These are phyloP conservation scores for Penicillium antarcticum DNA, from an alignment of 495 filamentous ascomycete genomes.

Conservation along the genomic window DNA sequence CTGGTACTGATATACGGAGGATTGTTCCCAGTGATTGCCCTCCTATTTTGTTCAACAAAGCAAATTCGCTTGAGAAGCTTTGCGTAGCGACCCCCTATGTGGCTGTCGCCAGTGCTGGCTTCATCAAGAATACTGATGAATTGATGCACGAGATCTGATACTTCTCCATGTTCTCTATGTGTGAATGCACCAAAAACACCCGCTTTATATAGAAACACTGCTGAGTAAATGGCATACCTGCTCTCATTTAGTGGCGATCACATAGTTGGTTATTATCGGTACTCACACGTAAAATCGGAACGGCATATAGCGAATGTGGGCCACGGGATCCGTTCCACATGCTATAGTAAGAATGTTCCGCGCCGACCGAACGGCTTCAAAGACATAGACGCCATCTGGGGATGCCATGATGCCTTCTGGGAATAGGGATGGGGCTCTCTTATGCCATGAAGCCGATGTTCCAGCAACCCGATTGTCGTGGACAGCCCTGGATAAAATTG, in stretches of 20 bases:
- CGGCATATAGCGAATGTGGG: slow-evolving; percentile 4
- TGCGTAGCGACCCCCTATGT: slow-evolving; percentile 1
- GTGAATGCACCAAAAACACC: not conserved
- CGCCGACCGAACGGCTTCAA: not conserved
- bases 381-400: not conserved
- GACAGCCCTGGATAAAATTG: slow-evolving; percentile 1
- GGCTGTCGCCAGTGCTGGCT: not conserved
- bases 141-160: not conserved
- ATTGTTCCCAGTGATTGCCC: not conserved
- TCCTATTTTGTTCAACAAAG: not conserved
- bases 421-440: not conserved
- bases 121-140: not conserved
- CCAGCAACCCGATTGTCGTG: not conserved
- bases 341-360: not conserved
- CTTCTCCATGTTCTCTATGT: not conserved
- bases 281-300: slow-evolving; percentile 3
- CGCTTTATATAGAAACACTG: slow-evolving; percentile 5
- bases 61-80: slow-evolving; percentile 1
- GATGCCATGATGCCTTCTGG: slow-evolving; percentile 1
- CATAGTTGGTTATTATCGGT: not conserved
- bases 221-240: not conserved
- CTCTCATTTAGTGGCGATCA: not conserved
- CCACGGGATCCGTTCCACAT: not conserved
- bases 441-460: not conserved
- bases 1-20: not conserved